Evolutionary conservation across 164 flowering plant species (phyloP), one percentile per base, ranked within the genome.

Genomic region (Vitis riparia): DNA sequence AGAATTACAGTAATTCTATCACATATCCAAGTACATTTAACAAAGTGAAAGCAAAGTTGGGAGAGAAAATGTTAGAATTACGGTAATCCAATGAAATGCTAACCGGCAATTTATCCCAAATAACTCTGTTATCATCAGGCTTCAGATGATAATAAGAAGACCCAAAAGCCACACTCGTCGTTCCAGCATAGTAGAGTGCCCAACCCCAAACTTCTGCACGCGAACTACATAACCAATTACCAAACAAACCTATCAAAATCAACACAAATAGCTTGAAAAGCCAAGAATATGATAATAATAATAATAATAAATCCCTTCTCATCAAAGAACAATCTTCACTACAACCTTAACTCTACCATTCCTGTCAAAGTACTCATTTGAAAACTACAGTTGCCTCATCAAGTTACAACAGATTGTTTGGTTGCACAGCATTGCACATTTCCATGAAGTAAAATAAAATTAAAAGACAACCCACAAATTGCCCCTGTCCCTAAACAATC

Each of bases 141-240:
- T 82, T 88, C 30, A 86, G 75, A 73, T 88, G 91, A 79, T 83
- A 88, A 74, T 88, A 84, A 67, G 88, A 86, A 62, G 91, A 88
- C 29, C 91, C 88, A 81, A 84, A 88, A 32, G 91, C 88, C 55
- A 76, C 58, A 27, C 69, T 72, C 0, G 79, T 73, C 5, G 79
- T 76, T 51, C 87, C 88, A n/a, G 75, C 77, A 70, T 78, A 86
- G 73, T 83, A 88, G 16, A 84, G 73, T 3, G 73, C 68, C 89
- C 91, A 88, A 59, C 82, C 80, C 81, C 77, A 84, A 49, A 82
- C 65, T 68, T 85, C 91, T 14, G 85, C 88, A 58, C 71, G 62
- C 62, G 77, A 78, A 71, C 87, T 84, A 68, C 78, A 66, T 44
- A 64, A 66, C 61, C 65, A 66, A 67, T 9, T 49, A 14, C 66